A percentile compares a stretch with the other conserved stretches of the same genome.
Conservation (phyloP, 257 asterid genomes). For the Nicotiana sylvestris region DNA sequence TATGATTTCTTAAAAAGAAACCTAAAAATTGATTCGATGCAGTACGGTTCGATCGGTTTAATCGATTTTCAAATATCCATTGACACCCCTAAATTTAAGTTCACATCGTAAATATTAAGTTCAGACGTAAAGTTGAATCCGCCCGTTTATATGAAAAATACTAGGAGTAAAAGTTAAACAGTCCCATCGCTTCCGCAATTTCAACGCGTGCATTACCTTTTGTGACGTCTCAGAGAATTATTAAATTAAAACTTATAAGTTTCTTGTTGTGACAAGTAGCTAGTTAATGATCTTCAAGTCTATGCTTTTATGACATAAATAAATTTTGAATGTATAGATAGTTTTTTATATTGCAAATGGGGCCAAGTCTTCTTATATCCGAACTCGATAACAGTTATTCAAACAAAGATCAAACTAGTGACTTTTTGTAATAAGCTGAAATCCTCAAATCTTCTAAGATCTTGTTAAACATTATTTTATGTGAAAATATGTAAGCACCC, state of each 20-base stretch:
- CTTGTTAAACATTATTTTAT: neutral
- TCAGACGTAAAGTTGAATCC: no score
- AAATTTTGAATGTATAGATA: neutral
- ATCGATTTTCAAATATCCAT: no score
- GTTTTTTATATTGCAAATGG: neutral
- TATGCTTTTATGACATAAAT: neutral
- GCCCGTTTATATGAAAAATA: no score
- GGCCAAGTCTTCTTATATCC: neutral
- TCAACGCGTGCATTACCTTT: neutral
- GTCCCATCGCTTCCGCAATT: neutral
- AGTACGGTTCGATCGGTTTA: no score
- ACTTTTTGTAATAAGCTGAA: neutral
- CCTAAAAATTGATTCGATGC: no score
- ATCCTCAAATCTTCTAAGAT: neutral
- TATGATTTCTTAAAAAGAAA: no score
- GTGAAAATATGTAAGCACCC: neutral
- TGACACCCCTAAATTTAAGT: no score
- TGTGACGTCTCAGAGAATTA: neutral
- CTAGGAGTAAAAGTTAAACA: no score
- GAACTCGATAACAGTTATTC: neutral
- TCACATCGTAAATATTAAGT: no score
- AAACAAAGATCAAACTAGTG: neutral
- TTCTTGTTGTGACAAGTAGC: neutral
- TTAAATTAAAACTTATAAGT: neutral
- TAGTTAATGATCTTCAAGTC: neutral